These are phyloP conservation scores for Peronosclerospora sorghi DNA, from an alignment of 352 stramenopile species.

Conservation along the genomic window DNA sequence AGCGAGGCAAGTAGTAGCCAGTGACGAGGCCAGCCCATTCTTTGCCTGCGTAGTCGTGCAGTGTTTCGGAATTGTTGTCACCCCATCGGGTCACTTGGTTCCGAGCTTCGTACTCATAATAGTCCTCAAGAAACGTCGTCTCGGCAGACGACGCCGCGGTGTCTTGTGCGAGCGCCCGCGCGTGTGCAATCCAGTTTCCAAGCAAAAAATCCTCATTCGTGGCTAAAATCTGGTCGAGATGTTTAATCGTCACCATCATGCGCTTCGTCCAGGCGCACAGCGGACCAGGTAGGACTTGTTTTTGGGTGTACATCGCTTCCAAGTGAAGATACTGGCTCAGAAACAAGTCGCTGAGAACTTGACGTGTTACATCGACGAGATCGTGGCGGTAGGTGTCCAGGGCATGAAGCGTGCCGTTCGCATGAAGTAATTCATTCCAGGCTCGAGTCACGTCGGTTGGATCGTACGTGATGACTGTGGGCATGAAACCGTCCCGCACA, in stretches of 20 bases:
- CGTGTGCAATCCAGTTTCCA: constrained; percentile 58
- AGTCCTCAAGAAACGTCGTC: constrained; percentile 21
- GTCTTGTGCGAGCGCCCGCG: constrained; percentile 30
- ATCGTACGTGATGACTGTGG: constrained; percentile 62
- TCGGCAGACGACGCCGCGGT: constrained; percentile 4
- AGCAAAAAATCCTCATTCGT: constrained; percentile 62
- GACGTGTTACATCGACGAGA: constrained; percentile 68
- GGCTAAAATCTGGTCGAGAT: constrained; percentile 51
- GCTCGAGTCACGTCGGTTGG: constrained; percentile 40
- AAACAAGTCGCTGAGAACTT: constrained; percentile 59
- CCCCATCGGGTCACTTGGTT: constrained; percentile 77
- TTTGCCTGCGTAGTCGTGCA: constrained; percentile 72
- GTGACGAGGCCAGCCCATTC: constrained; percentile 62
- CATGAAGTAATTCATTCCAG: constrained; percentile 45
- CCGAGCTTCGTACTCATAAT: constrained; percentile 75
- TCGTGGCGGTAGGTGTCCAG: constrained; percentile 63
- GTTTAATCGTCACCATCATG: constrained; percentile 38
- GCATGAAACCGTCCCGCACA: constrained; percentile 59
- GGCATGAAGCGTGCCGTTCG: constrained; percentile 23
- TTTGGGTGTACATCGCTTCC: constrained; percentile 32
- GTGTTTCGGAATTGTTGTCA: constrained; percentile 58
- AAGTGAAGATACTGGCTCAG: constrained; percentile 49
- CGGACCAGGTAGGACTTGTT: constrained; percentile 16
- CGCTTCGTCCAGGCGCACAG: constrained; percentile 30
- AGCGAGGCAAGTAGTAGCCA: constrained; percentile 57